These are phyloP conservation scores for Naumovozyma dairenensis DNA, from an alignment of 805 yeast species.

Conservation along the genomic window DNA sequence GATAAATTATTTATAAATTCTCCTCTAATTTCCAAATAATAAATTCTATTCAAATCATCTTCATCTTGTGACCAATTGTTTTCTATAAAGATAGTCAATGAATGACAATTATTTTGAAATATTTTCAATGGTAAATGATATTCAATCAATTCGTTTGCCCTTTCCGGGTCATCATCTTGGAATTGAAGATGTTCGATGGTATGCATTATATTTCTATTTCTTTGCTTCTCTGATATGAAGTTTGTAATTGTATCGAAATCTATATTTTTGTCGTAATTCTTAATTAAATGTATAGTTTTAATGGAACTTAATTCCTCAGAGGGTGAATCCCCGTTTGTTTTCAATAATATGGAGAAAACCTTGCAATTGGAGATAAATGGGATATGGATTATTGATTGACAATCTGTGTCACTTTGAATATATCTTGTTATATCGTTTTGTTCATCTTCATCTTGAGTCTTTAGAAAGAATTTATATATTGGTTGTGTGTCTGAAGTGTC, in stretches of 20 bases:
- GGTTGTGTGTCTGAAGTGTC: slow-evolving; percentile 31
- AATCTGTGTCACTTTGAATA: slow-evolving; percentile 67
- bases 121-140: slow-evolving; percentile 74
- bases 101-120: slow-evolving; percentile 53
- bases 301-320: slow-evolving; percentile 47
- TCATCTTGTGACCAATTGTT: slow-evolving; percentile 55
- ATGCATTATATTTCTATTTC: slow-evolving; percentile 23
- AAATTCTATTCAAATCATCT: slow-evolving; percentile 48
- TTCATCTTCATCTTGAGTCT: slow-evolving; percentile 40
- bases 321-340: slow-evolving; percentile 42
- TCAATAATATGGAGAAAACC: slow-evolving; percentile 59
- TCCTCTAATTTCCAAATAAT: slow-evolving; percentile 75
- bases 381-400: slow-evolving; percentile 63
- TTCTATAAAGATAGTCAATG: slow-evolving; percentile 58
- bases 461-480: slow-evolving; percentile 39
- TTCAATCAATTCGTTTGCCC: slow-evolving; percentile 49
- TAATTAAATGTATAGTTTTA: slow-evolving; percentile 54
- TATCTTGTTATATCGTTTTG: slow-evolving; percentile 35
- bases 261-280: slow-evolving; percentile 49
- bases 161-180: slow-evolving; percentile 51
- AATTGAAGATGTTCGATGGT: slow-evolving; percentile 43
- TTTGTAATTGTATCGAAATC: slow-evolving; percentile 59
- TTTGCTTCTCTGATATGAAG: no score
- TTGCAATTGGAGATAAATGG: slow-evolving; percentile 76
- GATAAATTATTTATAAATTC: slow-evolving; percentile 32